Percentiles rank a stretch among this genome's conserved stretches.
Evolutionary conservation across 495 filamentous ascomycete species (phyloP).

Genomic region (Penicillium alfredii): DNA sequence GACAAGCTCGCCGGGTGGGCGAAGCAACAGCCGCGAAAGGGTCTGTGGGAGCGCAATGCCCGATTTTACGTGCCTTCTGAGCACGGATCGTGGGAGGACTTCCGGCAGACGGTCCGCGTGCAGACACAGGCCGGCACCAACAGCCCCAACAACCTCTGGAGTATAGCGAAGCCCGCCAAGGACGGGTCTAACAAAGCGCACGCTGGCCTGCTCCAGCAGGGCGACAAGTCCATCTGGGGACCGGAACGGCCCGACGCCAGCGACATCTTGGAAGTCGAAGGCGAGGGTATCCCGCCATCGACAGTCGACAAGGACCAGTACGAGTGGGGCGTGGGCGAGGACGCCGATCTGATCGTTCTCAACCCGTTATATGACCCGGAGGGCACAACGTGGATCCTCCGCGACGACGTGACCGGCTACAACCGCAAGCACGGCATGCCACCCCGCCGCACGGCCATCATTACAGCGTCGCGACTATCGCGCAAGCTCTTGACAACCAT

Average conservation of each 20-base stretch:
- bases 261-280: conserved; percentile 63
- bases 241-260: conserved; percentile 61
- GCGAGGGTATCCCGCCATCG: conserved; percentile 64
- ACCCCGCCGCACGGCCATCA: conserved; percentile 82
- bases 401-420: conserved; percentile 87
- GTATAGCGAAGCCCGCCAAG: conserved; percentile 32
- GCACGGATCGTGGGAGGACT: conserved; percentile 89
- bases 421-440: conserved; percentile 59
- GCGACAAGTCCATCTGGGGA: conserved; percentile 78
- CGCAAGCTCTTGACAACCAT: conserved; percentile 75
- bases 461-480: conserved; percentile 77
- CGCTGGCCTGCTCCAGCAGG: conserved; percentile 43
- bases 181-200: conserved; percentile 34
- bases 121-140: conserved; percentile 79
- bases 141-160: conserved; percentile 67
- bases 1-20: conserved; percentile 69
- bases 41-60: conserved; percentile 86
- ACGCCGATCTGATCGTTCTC: conserved; percentile 88
- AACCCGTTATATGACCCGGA: conserved; percentile 92
- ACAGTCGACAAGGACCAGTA: conserved; percentile 74
- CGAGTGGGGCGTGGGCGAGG: conserved; percentile 84
- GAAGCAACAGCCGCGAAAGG: conserved; percentile 76
- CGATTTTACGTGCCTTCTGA: conserved; percentile 87
- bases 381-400: conserved; percentile 79
- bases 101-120: conserved; percentile 84